Evolutionary conservation across 176 grass and related monocot species (phyloP), one percentile per base, ranked within the genome.

Genomic region (Phoenix dactylifera): DNA sequence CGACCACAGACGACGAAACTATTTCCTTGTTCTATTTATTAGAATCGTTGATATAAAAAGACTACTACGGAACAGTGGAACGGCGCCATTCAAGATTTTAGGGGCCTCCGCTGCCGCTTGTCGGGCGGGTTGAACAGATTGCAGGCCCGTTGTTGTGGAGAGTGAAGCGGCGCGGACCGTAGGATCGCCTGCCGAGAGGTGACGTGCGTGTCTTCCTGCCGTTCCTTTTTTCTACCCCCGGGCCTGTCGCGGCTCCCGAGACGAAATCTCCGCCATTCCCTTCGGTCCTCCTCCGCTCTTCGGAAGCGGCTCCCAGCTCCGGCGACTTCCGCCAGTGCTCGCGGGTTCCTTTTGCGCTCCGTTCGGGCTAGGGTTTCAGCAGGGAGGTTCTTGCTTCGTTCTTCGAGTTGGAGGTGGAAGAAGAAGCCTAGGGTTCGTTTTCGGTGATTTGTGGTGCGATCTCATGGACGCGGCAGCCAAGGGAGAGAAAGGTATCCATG

Each of bases 381-480:
- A 44, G 9, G 35, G 35, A 44, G 35, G 35, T 44, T 44, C 35
- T 44, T 14, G 16, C 17, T 22, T 30, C 16, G 60, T 20, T 18
- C 55, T 68, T 86, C 89, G 89, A 89, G 76, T 85, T 95, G 82
- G 90, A 95, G 90, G 83, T 77, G 70, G 69, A 66, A 79, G 51
- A 70, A 51, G 61, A 63, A 68, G 23, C 72, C 56, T 68, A 60
- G 85, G 82, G 71, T 95, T 95, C 85, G 89, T 86, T 66, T 89
- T 82, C 69, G 85, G 90, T 53, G 90, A 89, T 18, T 70, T 89
- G 70, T 89, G 90, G 90, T 95, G 90, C 70, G 82, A 76, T 57
- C 63, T 89, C 67, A 95, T 95, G 90, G 90, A 95, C 66, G 79
- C 85, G 65, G 73, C 76, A 54, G 63, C 66, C 71, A 84, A 78